Percentiles rank a stretch among this genome's conserved stretches.
Evolutionary conservation across 2,329 filamentous ascomycete genomes (phyloP).

Genomic region (Ophiocordyceps sinensis): DNA sequence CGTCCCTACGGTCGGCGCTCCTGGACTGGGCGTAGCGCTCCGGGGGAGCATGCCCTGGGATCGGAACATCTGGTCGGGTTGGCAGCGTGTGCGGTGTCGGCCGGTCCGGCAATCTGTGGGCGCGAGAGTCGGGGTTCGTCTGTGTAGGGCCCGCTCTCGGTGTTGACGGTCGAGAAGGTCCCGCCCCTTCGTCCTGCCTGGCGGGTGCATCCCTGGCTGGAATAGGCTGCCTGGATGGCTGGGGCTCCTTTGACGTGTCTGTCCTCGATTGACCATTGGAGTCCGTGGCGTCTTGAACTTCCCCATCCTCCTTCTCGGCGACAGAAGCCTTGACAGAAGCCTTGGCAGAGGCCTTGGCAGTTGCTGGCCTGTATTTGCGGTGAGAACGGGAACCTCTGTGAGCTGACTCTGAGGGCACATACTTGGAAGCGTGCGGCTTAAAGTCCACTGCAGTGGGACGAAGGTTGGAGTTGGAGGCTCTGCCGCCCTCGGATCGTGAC

Average conservation of each 20-base stretch:
- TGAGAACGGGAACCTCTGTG: constrained; percentile 4
- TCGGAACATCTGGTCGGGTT: constrained; percentile 42
- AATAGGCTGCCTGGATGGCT: constrained; percentile 17
- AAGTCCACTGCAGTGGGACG: constrained; percentile 50
- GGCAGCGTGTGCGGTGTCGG: constrained; percentile 29
- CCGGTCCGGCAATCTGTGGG: constrained; percentile 22
- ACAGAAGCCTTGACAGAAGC: constrained; percentile 6
- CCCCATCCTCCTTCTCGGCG: constrained; percentile 54
- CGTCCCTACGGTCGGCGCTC: constrained; percentile 22
- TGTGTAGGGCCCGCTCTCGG: constrained; percentile 11
- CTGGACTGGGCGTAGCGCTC: constrained; percentile 30
- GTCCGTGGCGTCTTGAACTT: constrained; percentile 47
- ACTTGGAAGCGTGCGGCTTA: constrained; percentile 35
- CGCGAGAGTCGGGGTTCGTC: constrained; percentile 13
- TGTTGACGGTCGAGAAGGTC: constrained; percentile 12
- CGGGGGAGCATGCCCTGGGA: constrained; percentile 30
- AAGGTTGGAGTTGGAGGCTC: constrained; percentile 23
- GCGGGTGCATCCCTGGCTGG: constrained; percentile 10
- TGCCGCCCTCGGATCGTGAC: constrained; percentile 15
- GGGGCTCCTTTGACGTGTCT: constrained; percentile 14
- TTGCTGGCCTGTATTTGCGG: constrained; percentile 6
- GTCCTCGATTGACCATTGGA: constrained; percentile 2
- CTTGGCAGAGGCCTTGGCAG: constrained; percentile 5
- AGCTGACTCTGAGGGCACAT: constrained; percentile 9
- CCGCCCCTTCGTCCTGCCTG: constrained; percentile 11